phyloP scores from a whole-genome alignment of 2,329 filamentous ascomycete genomes.

The Arthrobotrys entomopaga region DNA sequence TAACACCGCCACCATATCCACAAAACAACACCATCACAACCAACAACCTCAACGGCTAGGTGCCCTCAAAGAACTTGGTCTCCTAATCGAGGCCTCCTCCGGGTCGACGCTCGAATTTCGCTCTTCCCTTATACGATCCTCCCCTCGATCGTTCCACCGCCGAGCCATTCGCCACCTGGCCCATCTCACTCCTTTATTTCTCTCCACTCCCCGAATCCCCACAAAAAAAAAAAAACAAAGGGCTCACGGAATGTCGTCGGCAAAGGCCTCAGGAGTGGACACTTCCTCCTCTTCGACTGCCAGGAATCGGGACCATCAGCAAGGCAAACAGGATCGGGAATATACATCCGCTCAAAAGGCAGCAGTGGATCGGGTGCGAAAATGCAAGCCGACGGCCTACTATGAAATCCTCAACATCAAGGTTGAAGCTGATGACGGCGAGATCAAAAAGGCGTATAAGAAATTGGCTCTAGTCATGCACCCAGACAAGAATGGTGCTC shows the following conservation, averaged over 20 bases:
- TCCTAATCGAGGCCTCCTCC: conserved; percentile 18
- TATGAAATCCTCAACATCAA: conserved; percentile 91
- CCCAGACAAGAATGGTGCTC: conserved; percentile 98
- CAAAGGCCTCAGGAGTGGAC: conserved; percentile 47
- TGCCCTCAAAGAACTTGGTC: conserved; percentile 21
- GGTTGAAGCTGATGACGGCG: conserved; percentile 75
- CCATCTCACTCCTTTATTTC: background rate
- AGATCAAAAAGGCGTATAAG: conserved; percentile 98
- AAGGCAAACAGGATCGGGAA: conserved; percentile 78
- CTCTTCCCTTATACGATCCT: background rate
- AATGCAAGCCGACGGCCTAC: conserved; percentile 85
- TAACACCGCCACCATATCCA: conserved; percentile 17
- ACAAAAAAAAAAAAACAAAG: conserved; percentile 5
- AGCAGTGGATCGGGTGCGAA: conserved; percentile 86
- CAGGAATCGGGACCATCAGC: conserved; percentile 73
- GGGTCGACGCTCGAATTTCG: background rate
- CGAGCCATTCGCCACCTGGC: background rate
- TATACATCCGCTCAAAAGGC: conserved; percentile 91
- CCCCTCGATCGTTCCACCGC: background rate
- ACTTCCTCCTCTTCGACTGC: conserved; percentile 48
- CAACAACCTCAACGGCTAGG: conserved; percentile 8
- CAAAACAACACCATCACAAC: conserved; percentile 29
- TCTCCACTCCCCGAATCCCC: background rate
- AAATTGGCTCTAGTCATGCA: conserved; percentile 94
- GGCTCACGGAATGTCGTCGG: conserved; percentile 25